A percentile compares a stretch with the other conserved stretches of the same genome.
phyloP scores from a whole-genome alignment of 1,284 basidiomycete species.

The Trichosporon asahii region DNA sequence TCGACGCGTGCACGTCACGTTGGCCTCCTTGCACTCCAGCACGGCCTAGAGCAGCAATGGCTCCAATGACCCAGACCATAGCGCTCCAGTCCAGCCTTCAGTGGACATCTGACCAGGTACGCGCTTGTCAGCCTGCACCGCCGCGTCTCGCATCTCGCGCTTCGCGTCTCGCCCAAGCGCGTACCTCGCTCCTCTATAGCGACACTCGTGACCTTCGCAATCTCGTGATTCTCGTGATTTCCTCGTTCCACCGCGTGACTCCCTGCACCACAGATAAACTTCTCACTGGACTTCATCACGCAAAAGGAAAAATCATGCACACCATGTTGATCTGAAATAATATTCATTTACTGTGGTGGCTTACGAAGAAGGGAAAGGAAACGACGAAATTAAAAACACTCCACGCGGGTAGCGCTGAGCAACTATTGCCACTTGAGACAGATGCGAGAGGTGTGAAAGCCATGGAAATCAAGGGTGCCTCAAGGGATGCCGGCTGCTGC shows the following conservation, averaged over 20 bases:
- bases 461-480: constrained; percentile 25
- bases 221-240: not conserved
- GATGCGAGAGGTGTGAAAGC: constrained; percentile 22
- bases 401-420: constrained; percentile 23
- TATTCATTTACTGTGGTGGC: constrained; percentile 27
- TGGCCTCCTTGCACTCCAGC: too few species aligned
- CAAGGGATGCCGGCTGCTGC: constrained; percentile 24
- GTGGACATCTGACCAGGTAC: not conserved
- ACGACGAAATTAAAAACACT: constrained; percentile 28
- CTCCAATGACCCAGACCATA: too few species aligned
- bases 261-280: not conserved
- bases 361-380: constrained; percentile 22
- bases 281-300: constrained; percentile 24
- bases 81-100: not conserved
- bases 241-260: not conserved
- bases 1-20: too few species aligned
- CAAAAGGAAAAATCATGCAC: constrained; percentile 12
- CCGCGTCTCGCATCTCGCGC: not conserved
- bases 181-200: not conserved
- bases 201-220: not conserved
- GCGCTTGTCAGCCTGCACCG: not conserved
- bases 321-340: constrained; percentile 25
- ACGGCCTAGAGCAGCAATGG: too few species aligned
- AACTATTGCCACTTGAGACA: constrained; percentile 25
- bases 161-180: not conserved